Evolutionary conservation across 1,284 basidiomycete genomes (phyloP).

Genomic region (Cutaneotrichosporon mucoides): DNA sequence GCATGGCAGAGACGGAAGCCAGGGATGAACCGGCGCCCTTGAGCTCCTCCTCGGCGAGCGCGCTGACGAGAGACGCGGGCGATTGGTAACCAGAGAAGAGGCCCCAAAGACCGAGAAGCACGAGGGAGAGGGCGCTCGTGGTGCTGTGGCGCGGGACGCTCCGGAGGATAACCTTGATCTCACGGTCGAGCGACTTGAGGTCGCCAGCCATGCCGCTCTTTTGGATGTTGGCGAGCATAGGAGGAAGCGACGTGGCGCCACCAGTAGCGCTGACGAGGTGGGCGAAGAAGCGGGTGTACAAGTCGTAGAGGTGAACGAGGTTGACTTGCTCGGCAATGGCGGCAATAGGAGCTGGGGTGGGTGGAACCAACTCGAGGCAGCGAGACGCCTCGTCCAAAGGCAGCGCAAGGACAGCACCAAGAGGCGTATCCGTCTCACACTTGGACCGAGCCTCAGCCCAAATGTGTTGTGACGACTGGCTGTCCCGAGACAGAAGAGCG

Average conservation of each 20-base stretch:
- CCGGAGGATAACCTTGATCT: slow-evolving; percentile 37
- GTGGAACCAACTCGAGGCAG: slow-evolving; percentile 30
- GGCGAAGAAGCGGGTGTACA: slow-evolving; percentile 44
- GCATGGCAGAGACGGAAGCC: slow-evolving; percentile 36
- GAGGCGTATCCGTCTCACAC: slow-evolving; percentile 24
- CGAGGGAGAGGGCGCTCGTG: slow-evolving; percentile 44
- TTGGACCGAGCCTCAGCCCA: slow-evolving; percentile 37
- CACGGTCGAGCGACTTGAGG: slow-evolving; percentile 31
- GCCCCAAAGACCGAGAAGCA: slow-evolving; percentile 48
- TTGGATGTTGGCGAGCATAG: slow-evolving; percentile 31
- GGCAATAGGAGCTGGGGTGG: slow-evolving; percentile 36
- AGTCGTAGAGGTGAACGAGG: slow-evolving; percentile 44
- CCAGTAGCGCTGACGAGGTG: slow-evolving; percentile 37
- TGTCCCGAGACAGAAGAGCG: slow-evolving; percentile 32
- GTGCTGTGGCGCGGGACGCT: slow-evolving; percentile 37
- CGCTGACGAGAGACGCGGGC: slow-evolving; percentile 40
- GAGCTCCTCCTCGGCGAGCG: slow-evolving; percentile 44
- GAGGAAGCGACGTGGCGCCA: slow-evolving; percentile 21
- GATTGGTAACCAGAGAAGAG: slow-evolving; percentile 37
- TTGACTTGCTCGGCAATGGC: slow-evolving; percentile 46
- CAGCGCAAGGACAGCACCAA: slow-evolving; percentile 38
- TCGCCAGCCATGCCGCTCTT: slow-evolving; percentile 21
- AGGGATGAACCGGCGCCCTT: slow-evolving; percentile 31
- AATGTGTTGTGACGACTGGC: slow-evolving; percentile 19
- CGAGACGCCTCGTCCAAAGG: slow-evolving; percentile 35